Evolutionary conservation across 176 grass and related monocot species (phyloP).

Genomic region (Leersia perrieri): DNA sequence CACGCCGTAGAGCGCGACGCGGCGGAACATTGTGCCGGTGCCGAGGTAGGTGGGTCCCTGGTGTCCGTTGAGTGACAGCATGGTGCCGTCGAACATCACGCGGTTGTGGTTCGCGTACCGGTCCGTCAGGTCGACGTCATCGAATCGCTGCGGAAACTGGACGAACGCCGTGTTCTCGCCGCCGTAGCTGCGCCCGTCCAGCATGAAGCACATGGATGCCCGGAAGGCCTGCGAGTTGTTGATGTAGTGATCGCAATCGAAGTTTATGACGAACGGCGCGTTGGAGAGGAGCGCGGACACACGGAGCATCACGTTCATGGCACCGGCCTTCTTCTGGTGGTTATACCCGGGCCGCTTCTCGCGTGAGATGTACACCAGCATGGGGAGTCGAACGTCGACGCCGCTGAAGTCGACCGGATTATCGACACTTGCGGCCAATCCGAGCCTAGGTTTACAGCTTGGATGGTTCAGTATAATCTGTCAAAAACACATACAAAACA

Average conservation of each 20-base stretch:
- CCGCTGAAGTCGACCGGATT: slow-evolving; percentile 31
- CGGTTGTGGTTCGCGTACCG: slow-evolving; percentile 93
- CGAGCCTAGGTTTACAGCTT: background rate
- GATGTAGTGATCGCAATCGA: slow-evolving; percentile 55
- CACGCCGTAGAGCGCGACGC: slow-evolving; percentile 34
- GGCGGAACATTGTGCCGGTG: slow-evolving; percentile 39
- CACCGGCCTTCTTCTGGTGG: slow-evolving; percentile 55
- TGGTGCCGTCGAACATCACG: slow-evolving; percentile 96
- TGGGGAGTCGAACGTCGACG: slow-evolving; percentile 40
- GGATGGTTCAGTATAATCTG: slow-evolving; percentile 33
- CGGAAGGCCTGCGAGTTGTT: slow-evolving; percentile 35
- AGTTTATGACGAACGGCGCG: slow-evolving; percentile 49
- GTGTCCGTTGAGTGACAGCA: slow-evolving; percentile 82
- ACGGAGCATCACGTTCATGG: slow-evolving; percentile 51
- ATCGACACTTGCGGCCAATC: background rate
- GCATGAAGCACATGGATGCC: slow-evolving; percentile 38
- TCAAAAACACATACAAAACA: background rate
- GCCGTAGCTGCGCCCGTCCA: slow-evolving; percentile 35
- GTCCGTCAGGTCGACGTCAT: slow-evolving; percentile 77
- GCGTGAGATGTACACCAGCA: slow-evolving; percentile 41
- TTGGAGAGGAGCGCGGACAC: slow-evolving; percentile 44
- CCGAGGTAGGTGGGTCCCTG: slow-evolving; percentile 53
- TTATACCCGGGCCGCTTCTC: slow-evolving; percentile 37
- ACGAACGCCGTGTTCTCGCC: slow-evolving; percentile 71
- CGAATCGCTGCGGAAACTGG: slow-evolving; percentile 89